Percentiles rank a stretch among this genome's conserved stretches.
Evolutionary conservation across 768 basidiomycete genomes (phyloP).

Genomic region (Rhodotorula toruloides): DNA sequence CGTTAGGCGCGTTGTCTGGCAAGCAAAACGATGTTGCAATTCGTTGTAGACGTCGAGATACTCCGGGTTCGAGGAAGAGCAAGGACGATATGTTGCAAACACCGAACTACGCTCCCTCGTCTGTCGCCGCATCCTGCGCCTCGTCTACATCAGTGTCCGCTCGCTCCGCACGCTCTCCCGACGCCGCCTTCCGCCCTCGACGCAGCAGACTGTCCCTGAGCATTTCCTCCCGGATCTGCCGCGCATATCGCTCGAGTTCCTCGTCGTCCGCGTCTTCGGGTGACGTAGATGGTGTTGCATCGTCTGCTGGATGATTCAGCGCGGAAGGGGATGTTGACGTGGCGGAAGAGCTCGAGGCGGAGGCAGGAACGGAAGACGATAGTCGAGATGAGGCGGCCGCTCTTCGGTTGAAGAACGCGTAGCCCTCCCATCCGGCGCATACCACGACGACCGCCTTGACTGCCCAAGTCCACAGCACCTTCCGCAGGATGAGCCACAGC

Average conservation of each 20-base stretch:
- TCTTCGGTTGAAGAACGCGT: not conserved
- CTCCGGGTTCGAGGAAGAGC: too few relatives aligned
- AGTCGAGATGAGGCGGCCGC: too few relatives aligned
- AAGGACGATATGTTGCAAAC: too few relatives aligned
- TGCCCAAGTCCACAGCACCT: not conserved
- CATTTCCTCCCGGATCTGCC: conserved; percentile 20
- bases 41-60: too few relatives aligned
- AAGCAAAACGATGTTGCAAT: too few relatives aligned
- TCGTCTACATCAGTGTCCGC: not conserved
- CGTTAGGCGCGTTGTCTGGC: too few relatives aligned
- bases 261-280: conserved; percentile 5
- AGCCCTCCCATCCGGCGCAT: not conserved
- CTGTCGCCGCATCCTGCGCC: too few relatives aligned
- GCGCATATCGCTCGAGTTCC: conserved; percentile 19
- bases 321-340: not conserved
- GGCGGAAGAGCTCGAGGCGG: not conserved
- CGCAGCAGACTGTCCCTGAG: conserved; percentile 15
- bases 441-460: not conserved
- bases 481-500: not conserved
- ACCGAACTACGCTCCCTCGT: too few relatives aligned
- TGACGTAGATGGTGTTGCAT: not conserved
- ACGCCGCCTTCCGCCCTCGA: not conserved
- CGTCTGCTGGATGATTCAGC: not conserved
- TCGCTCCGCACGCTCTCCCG: not conserved
- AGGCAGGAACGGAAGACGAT: not conserved